Base-by-base conservation (phyloP, 192 early-diverging fungal genomes). In the Backusella morwellensis region DNA sequence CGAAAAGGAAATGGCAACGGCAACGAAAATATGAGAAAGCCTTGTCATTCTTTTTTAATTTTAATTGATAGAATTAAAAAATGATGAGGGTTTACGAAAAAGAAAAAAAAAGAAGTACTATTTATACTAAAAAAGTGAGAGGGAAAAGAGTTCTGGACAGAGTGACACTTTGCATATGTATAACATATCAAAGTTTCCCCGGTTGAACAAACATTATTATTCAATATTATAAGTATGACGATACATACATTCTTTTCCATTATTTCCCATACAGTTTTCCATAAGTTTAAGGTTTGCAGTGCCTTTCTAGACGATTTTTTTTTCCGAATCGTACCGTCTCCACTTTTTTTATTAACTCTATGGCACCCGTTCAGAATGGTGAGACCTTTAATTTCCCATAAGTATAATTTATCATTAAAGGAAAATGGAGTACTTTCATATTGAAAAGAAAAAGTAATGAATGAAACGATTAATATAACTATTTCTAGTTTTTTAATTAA, bases 1-100 rank as follows among this genome's bases (percentile, higher is more conserved):
- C 12, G 75, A 69, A 44, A 76, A 76, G 44, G 75, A 54, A 35
- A 76, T 67, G 6, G 68, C 63, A 42, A 76, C 40, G 12, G 75
- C 75, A 23, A 76, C 75, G 11, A 76, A 36, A 36, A 76, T 76
- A 21, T 35, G 52, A 35, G 63, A 68, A 17, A 69, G 38, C 44
- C 52, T 76, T 44, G 75, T 42, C 75, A 76, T 76, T 26, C 35
- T 76, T 23, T 40, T n/a, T 17, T 68, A 19, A 4, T 35, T 7
- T 70, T 68, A 19, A 6, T 68, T 23, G 8, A 8, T 23, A 40
- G 21, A 4, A 70, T 40, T 19, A 23, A 70, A 70, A 21, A 40
- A 69, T 44, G 42, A 14, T 44, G 14, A 12, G 5, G 15, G 15
- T 44, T 17, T 44, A 41, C 8, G 36, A 69, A 69, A 36, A 14